Percentiles rank a stretch among this genome's conserved stretches.
Conservation (phyloP, 345 rosid genomes). For the Raphanus raphanistrum region DNA sequence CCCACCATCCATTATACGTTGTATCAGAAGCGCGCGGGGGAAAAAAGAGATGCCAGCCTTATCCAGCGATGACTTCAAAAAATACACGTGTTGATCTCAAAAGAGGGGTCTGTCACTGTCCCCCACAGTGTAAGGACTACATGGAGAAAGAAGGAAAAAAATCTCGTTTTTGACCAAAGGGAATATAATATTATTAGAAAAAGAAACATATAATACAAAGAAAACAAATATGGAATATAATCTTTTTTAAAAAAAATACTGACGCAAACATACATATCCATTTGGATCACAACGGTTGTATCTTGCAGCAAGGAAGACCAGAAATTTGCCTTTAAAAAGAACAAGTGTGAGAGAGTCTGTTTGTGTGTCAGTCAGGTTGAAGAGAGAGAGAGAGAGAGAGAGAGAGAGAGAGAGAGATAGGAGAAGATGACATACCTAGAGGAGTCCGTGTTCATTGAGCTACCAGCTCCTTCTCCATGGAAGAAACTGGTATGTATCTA, state of each 20-base stretch:
- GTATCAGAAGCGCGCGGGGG: background rate
- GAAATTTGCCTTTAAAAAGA: background rate
- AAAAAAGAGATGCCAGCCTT: slow-evolving; percentile 21
- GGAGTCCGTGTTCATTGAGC: slow-evolving; percentile 66
- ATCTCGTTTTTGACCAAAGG: background rate
- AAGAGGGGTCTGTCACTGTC: slow-evolving; percentile 33
- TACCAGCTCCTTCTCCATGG: slow-evolving; percentile 81
- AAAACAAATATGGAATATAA: background rate
- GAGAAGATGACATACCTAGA: slow-evolving; percentile 48
- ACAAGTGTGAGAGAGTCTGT: slow-evolving; percentile 7
- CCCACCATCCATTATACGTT: slow-evolving; percentile 36
- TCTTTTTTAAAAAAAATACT: background rate
- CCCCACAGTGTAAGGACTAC: slow-evolving; percentile 22
- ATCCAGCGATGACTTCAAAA: background rate
- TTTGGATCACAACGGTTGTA: slow-evolving; percentile 28
- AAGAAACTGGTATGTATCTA: slow-evolving; percentile 61
- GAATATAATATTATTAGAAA: background rate
- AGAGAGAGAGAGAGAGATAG: background rate
- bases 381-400: background rate
- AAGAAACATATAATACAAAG: background rate
- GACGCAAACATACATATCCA: slow-evolving; percentile 41
- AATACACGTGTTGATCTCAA: slow-evolving; percentile 20
- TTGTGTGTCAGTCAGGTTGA: slow-evolving; percentile 15
- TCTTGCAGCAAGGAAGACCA: slow-evolving; percentile 25
- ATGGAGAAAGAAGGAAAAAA: slow-evolving; percentile 10